A percentile compares a stretch with the other conserved stretches of the same genome.
Conservation (phyloP, 2,329 filamentous ascomycete species). For the Colletotrichum sp. region DNA sequence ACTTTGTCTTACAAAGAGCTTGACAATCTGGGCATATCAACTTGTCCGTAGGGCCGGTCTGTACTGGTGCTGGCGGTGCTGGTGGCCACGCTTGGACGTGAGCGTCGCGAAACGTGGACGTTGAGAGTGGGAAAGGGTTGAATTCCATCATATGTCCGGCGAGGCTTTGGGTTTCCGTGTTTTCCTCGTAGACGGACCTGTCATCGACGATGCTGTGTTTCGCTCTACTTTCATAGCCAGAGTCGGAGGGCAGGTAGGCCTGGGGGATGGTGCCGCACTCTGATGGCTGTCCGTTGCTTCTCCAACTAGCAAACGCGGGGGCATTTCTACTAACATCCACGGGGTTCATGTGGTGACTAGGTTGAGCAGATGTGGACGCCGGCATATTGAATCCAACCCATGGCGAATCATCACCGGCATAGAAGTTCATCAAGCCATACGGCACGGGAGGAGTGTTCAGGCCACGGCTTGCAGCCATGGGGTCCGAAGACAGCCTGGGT, state of each 20-base stretch:
- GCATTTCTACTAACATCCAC: slow-evolving; percentile 27
- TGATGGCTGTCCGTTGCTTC: slow-evolving; percentile 34
- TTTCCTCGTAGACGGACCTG: slow-evolving; percentile 48
- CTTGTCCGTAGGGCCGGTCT: slow-evolving; percentile 13
- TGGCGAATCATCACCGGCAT: slow-evolving; percentile 43
- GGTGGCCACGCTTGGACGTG: not conserved
- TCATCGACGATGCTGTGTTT: slow-evolving; percentile 49
- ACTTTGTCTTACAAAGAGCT: slow-evolving; percentile 52
- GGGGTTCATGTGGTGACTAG: slow-evolving; percentile 31
- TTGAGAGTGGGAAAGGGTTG: slow-evolving; percentile 11
- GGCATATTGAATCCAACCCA: slow-evolving; percentile 42
- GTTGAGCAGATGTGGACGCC: slow-evolving; percentile 32
- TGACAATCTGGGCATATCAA: slow-evolving; percentile 45
- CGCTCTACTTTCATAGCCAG: slow-evolving; percentile 50
- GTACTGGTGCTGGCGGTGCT: not conserved
- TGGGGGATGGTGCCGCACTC: slow-evolving; percentile 42
- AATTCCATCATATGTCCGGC: slow-evolving; percentile 37
- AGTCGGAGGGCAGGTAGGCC: slow-evolving; percentile 43
- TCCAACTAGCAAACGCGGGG: slow-evolving; percentile 36
- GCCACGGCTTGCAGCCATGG: not conserved
- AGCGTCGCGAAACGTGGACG: not conserved
- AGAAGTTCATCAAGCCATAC: slow-evolving; percentile 38
- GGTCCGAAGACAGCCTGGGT: not conserved
- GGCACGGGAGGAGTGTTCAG: slow-evolving; percentile 21
- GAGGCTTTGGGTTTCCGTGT: slow-evolving; percentile 42